phyloP scores from a whole-genome alignment of 352 stramenopile species.

The Phytophthora podocarpi region DNA sequence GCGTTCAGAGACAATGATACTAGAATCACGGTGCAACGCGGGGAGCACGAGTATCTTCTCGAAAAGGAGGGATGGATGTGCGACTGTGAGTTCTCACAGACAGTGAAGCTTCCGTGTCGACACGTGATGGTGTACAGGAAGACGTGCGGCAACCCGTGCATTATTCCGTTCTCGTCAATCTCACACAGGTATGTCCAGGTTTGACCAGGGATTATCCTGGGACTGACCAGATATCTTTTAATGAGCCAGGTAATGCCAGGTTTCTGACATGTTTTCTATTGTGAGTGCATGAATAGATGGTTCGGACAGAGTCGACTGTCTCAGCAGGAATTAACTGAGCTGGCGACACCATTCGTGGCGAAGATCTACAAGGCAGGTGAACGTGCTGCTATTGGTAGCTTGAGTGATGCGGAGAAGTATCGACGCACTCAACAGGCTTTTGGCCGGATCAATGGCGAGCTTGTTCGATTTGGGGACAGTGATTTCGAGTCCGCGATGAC shows the following conservation, averaged over 20 bases:
- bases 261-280: not conserved
- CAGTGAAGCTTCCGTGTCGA: slow-evolving; percentile 12
- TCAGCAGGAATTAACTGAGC: not conserved
- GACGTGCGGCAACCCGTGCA: not conserved
- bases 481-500: slow-evolving; percentile 3
- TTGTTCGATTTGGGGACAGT: not conserved
- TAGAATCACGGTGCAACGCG: not conserved
- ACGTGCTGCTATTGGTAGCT: too few relatives aligned
- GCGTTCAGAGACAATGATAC: not conserved
- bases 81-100: slow-evolving; percentile 9
- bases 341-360: slow-evolving; percentile 2
- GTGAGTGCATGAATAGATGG: slow-evolving; percentile 1
- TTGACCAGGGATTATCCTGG: not conserved
- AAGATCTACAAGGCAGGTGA: not conserved
- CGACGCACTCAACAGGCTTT: slow-evolving; percentile 8
- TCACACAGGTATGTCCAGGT: slow-evolving; percentile 3
- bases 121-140: slow-evolving; percentile 10
- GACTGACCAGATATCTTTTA: not conserved
- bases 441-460: slow-evolving; percentile 4
- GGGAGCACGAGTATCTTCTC: not conserved
- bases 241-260: too few relatives aligned
- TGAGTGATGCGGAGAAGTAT: slow-evolving; percentile 9
- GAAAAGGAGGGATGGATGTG: slow-evolving; percentile 1
- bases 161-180: slow-evolving; percentile 3
- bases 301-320: slow-evolving; percentile 2